Conservation (phyloP, 176 grass and related monocot species). For the Melocanna baccifera region DNA sequence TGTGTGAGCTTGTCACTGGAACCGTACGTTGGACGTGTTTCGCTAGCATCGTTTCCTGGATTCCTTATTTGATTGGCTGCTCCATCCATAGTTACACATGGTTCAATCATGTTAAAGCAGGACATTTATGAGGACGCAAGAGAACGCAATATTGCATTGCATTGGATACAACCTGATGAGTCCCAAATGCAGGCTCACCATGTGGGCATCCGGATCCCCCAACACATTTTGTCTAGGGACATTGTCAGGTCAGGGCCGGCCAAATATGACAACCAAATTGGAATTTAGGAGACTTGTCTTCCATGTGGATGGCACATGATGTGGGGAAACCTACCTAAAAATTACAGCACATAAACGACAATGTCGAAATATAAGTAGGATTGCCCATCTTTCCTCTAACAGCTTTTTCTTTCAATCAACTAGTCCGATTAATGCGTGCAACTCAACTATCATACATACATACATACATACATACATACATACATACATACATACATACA, state of each 20-base stretch:
- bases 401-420: not conserved
- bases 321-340: conserved; percentile 18
- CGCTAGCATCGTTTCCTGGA: not conserved
- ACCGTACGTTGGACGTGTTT: not conserved
- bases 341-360: not conserved
- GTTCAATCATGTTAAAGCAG: conserved; percentile 25
- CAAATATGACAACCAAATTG: conserved; percentile 38
- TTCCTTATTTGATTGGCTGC: not conserved
- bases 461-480: not conserved
- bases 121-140: not conserved
- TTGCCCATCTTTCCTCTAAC: not conserved
- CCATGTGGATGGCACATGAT: conserved; percentile 61
- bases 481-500: too few relatives aligned
- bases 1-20: not conserved
- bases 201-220: conserved; percentile 35
- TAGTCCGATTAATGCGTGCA: not conserved
- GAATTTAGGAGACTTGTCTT: conserved; percentile 42
- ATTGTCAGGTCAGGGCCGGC: conserved; percentile 33
- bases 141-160: not conserved
- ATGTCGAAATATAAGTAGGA: not conserved
- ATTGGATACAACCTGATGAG: not conserved
- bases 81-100: conserved; percentile 7
- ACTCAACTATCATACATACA: not conserved
- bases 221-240: conserved; percentile 31
- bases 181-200: conserved; percentile 40